A percentile compares a stretch with the other conserved stretches of the same genome.
Conservation (phyloP, 2,329 filamentous ascomycete genomes). For the Aspergillus aculeatus region DNA sequence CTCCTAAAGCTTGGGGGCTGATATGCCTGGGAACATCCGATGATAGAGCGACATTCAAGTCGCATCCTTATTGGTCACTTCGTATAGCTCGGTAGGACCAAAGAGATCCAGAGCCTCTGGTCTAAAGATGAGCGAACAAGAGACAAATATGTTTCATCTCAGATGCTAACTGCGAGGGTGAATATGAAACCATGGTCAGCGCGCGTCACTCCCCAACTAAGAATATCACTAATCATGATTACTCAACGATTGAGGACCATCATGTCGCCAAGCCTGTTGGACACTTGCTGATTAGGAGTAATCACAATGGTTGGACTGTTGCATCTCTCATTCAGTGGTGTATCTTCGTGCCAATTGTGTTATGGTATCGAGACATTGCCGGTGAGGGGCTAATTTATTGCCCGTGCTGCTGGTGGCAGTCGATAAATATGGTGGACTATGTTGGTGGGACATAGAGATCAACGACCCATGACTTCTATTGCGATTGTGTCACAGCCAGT, state of each 20-base stretch:
- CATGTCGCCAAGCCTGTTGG: neutral
- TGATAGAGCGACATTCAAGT: neutral
- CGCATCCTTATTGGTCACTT: neutral
- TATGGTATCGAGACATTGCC: too few relatives aligned
- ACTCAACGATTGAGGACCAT: neutral
- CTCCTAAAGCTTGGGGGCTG: neutral
- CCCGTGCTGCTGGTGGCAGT: too few relatives aligned
- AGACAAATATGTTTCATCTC: too few relatives aligned
- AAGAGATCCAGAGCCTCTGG: neutral
- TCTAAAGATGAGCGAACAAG: neutral
- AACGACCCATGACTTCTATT: too few relatives aligned
- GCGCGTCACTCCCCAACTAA: too few relatives aligned
- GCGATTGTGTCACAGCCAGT: too few relatives aligned
- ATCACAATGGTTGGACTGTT: neutral
- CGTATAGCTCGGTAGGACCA: neutral
- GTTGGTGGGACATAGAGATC: too few relatives aligned
- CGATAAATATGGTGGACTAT: too few relatives aligned
- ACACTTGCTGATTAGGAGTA: neutral
- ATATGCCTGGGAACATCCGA: neutral
- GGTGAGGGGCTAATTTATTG: too few relatives aligned
- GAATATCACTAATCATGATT: neutral
- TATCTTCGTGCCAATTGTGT: too few relatives aligned
- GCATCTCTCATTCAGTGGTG: neutral
- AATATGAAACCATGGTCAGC: too few relatives aligned
- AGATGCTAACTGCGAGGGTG: too few relatives aligned